Percentiles rank a stretch among this genome's conserved stretches.
phyloP scores from a whole-genome alignment of 805 yeast species.

The Ogataea pignaliae region DNA sequence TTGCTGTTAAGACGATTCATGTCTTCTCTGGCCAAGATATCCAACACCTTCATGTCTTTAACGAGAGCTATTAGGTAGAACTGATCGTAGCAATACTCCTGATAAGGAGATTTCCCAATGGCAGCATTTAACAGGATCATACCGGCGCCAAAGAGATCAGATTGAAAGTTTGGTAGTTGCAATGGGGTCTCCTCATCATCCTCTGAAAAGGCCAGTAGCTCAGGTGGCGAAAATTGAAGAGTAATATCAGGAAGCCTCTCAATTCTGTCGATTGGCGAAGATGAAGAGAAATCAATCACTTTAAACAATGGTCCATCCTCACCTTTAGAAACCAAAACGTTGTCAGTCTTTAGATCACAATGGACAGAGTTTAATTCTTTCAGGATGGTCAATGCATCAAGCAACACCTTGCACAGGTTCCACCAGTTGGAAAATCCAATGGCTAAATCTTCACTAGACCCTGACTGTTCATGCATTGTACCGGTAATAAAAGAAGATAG shows the following conservation, averaged over 20 bases:
- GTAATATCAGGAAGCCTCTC: slow-evolving; percentile 30
- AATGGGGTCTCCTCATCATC: slow-evolving; percentile 6
- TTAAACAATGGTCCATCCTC: slow-evolving; percentile 29
- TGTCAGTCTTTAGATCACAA: slow-evolving; percentile 45
- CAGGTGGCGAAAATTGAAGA: slow-evolving; percentile 45
- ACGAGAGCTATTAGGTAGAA: slow-evolving; percentile 31
- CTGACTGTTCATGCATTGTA: slow-evolving; percentile 1
- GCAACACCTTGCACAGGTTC: slow-evolving; percentile 25
- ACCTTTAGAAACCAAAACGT: slow-evolving; percentile 30
- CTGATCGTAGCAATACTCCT: slow-evolving; percentile 23
- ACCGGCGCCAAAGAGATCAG: slow-evolving; percentile 46
- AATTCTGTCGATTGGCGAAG: slow-evolving; percentile 19
- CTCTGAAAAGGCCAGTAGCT: slow-evolving; percentile 24
- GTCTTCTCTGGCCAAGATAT: slow-evolving; percentile 26
- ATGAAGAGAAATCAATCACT: slow-evolving; percentile 46
- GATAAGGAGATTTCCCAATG: slow-evolving; percentile 43
- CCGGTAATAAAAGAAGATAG: slow-evolving; percentile 22
- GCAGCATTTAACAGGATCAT: slow-evolving; percentile 41
- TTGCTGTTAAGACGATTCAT: slow-evolving; percentile 19
- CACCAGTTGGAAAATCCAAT: slow-evolving; percentile 30
- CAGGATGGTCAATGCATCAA: slow-evolving; percentile 24
- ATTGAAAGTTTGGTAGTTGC: slow-evolving; percentile 26
- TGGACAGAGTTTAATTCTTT: slow-evolving; percentile 34
- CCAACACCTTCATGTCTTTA: slow-evolving; percentile 30
- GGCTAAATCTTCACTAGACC: slow-evolving; percentile 5